Base-by-base conservation (phyloP, 2,329 filamentous ascomycete genomes). In the Arthrinium puccinioides region DNA sequence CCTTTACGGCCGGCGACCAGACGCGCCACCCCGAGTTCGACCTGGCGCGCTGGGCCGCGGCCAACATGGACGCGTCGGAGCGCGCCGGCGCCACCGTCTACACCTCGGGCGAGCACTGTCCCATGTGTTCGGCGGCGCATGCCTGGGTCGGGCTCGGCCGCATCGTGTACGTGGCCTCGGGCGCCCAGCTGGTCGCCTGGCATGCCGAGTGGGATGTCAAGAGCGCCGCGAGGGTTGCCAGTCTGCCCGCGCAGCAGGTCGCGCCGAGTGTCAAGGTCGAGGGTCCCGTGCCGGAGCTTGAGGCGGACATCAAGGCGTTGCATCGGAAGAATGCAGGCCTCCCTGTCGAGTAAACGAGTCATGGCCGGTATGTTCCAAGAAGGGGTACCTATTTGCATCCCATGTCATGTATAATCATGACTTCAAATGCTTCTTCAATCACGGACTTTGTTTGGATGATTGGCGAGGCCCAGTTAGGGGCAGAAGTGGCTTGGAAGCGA, bases 91-190 rank as follows among this genome's bases (percentile, higher is more conserved):
- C 47, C 5, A 48, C 45, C 9, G 37, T 51, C 35, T 51, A 48
- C 27, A 49, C 48, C 4, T 46, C 45, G 2, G 47, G 48, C 9
- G 47, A 51, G 24, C 48, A 51, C 27, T 51, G 33, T 32, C 36
- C 40, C 15, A 51, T 49, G 48, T 51, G 47, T 29, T 27, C 45
- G 4, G 42, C 47, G 8, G 47, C 47, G 8, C 48, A 51, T 21
- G 48, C 42, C 6, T 44, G 36, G 37, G 47, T 40, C 5, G 41
- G 48, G 2, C 38, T 49, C 1, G 44, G 45, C 1, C 31, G 43
- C 11, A 39, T 51, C 18, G 48, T 50, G 11, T 51, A 50, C n/a
- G 48, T 45, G 3, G 47, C 47, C 2, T 42, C 37, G 21, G 33
- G 36, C 20, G 25, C 30, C 9, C 45, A 46, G 36, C 27, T 48